phyloP scores from a whole-genome alignment of 805 yeast genomes.

The Candida endomychidarum region DNA sequence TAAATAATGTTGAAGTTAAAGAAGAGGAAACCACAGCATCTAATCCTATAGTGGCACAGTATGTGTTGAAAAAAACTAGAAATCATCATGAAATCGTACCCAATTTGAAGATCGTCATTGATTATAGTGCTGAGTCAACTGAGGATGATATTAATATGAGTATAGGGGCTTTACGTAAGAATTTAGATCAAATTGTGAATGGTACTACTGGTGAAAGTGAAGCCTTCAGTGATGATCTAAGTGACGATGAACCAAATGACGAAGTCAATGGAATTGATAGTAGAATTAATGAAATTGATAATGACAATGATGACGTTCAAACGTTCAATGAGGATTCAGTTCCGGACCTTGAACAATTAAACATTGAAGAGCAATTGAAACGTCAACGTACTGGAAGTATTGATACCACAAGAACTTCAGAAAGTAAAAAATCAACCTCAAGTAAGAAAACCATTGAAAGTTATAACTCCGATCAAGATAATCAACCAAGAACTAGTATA shows the following conservation, averaged over 20 bases:
- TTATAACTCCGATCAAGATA: background rate
- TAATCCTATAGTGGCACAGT: conserved; percentile 44
- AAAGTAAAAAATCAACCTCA: conserved; percentile 1
- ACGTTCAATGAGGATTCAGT: background rate
- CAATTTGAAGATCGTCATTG: conserved; percentile 37
- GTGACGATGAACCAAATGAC: background rate
- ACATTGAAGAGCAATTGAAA: no score
- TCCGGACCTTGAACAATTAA: no score
- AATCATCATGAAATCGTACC: conserved; percentile 31
- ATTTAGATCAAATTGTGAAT: conserved; percentile 14
- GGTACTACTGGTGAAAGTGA: conserved; percentile 13
- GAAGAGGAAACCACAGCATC: conserved; percentile 32
- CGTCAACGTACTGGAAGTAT: no score
- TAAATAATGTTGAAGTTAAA: conserved; percentile 35
- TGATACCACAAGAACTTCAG: conserved; percentile 5
- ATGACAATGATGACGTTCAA: conserved; percentile 1
- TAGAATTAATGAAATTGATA: no score
- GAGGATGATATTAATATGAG: conserved; percentile 30
- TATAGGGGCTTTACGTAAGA: conserved; percentile 11
- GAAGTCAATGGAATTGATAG: no score
- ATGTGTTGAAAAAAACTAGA: conserved; percentile 33
- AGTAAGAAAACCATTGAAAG: conserved; percentile 2
- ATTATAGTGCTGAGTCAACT: conserved; percentile 22
- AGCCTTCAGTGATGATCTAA: background rate
- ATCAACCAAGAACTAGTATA: conserved; percentile 6